phyloP scores from a whole-genome alignment of 768 basidiomycete species.

The Phlebiopsis gigantea region DNA sequence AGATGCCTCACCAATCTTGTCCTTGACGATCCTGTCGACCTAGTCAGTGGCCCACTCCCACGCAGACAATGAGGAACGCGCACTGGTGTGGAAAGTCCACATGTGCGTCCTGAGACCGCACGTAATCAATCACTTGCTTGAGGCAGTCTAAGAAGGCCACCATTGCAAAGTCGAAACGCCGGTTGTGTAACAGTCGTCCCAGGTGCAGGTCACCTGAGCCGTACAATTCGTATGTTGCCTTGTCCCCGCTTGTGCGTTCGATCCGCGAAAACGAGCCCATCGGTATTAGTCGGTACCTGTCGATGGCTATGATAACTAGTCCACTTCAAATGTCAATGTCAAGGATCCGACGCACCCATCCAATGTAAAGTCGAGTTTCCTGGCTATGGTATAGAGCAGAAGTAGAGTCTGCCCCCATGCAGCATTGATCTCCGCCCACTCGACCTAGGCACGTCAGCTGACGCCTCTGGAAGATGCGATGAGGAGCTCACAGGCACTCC shows the following conservation, averaged over 20 bases:
- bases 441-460: constrained; percentile 51
- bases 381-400: constrained; percentile 83
- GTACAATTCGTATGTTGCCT: constrained; percentile 85
- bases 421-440: constrained; percentile 98
- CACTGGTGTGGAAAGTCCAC: constrained; percentile 87
- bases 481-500: constrained; percentile 61
- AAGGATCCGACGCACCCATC: constrained; percentile 53
- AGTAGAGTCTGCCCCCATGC: constrained; percentile 98
- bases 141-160: constrained; percentile 94
- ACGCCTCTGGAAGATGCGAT: neutral
- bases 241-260: constrained; percentile 77
- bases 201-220: constrained; percentile 91
- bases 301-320: neutral
- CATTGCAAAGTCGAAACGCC: constrained; percentile 94
- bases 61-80: constrained; percentile 28
- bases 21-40: constrained; percentile 69
- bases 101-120: constrained; percentile 63
- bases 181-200: constrained; percentile 86
- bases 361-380: constrained; percentile 87
- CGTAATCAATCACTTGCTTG: constrained; percentile 85
- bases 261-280: constrained; percentile 95
- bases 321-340: neutral
- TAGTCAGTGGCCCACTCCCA: neutral
- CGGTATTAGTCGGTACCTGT: constrained; percentile 84
- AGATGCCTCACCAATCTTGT: constrained; percentile 93